Conservation (phyloP, 2,329 filamentous ascomycete genomes). For the Mariannaea sp. region DNA sequence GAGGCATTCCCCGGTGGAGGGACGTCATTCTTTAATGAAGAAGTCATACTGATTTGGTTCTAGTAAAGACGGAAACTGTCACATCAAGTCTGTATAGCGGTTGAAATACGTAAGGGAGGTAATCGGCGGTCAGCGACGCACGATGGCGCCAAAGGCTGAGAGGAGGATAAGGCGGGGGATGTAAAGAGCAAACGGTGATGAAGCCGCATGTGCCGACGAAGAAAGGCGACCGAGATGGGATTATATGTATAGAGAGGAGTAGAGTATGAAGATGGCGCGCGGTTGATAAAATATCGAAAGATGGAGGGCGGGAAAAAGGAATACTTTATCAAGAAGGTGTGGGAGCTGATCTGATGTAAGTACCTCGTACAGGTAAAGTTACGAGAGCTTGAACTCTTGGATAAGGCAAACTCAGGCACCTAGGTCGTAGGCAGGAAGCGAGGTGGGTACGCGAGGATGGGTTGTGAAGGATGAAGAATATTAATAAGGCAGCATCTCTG, state of each 20-base stretch:
- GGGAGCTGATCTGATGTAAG: conserved; percentile 6
- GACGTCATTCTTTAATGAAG: conserved; percentile 31
- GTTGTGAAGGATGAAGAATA: neutral
- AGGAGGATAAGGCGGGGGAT: conserved; percentile 1
- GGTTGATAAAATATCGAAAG: conserved; percentile 9
- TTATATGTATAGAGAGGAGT: neutral
- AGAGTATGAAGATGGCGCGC: conserved; percentile 3
- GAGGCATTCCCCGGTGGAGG: conserved; percentile 27
- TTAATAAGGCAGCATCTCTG: too few species aligned
- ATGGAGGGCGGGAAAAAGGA: neutral
- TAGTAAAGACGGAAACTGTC: conserved; percentile 22
- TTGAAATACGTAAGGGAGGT: conserved; percentile 25
- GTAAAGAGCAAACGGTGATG: conserved; percentile 6
- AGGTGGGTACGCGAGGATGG: conserved; percentile 1
- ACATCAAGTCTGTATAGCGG: conserved; percentile 31
- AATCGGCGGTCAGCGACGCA: conserved; percentile 31
- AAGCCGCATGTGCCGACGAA: conserved; percentile 8
- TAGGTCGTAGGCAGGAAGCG: conserved; percentile 14
- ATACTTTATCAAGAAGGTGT: conserved; percentile 1
- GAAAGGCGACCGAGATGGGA: neutral
- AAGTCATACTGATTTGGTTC: conserved; percentile 31
- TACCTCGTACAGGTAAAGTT: too few species aligned
- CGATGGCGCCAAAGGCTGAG: neutral
- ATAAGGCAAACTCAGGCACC: neutral
- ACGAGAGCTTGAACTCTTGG: neutral